These are phyloP conservation scores for Ustilago loliicola DNA, from an alignment of 1,284 basidiomycete species.

Conservation along the genomic window DNA sequence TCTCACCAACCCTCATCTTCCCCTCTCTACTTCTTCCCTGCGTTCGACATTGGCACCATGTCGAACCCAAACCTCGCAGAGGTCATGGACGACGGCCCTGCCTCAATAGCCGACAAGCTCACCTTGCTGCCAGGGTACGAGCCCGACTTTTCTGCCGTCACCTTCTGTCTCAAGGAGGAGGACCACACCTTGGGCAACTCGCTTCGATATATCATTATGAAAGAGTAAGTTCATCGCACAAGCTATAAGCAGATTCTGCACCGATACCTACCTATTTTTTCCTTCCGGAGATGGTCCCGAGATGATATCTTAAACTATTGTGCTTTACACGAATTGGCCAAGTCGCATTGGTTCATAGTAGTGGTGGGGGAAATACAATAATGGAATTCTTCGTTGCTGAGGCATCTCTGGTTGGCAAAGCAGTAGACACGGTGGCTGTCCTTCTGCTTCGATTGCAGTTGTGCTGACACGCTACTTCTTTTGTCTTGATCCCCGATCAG, in stretches of 20 bases:
- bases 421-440: background rate
- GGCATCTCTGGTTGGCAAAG: slow-evolving; percentile 37
- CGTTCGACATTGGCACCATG: slow-evolving; percentile 21
- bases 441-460: background rate
- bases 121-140: slow-evolving; percentile 77
- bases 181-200: slow-evolving; percentile 96
- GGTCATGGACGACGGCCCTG: slow-evolving; percentile 53
- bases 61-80: slow-evolving; percentile 57
- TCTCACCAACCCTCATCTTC: background rate
- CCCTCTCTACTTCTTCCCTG: background rate
- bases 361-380: slow-evolving; percentile 65
- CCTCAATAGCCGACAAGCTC: slow-evolving; percentile 50
- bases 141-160: slow-evolving; percentile 87
- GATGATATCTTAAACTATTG: slow-evolving; percentile 56
- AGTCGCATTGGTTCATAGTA: slow-evolving; percentile 53
- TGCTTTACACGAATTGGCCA: slow-evolving; percentile 55
- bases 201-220: slow-evolving; percentile 98
- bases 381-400: slow-evolving; percentile 71
- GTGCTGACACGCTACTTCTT: slow-evolving; percentile 13
- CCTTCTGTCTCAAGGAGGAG: slow-evolving; percentile 92
- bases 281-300: slow-evolving; percentile 21
- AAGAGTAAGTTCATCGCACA: slow-evolving; percentile 81
- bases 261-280: background rate
- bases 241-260: background rate
- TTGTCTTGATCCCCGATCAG: slow-evolving; percentile 72